Evolutionary conservation across 805 yeast species (phyloP), one percentile per base, ranked within the genome.

Genomic region (Saturnispora hagleri): DNA sequence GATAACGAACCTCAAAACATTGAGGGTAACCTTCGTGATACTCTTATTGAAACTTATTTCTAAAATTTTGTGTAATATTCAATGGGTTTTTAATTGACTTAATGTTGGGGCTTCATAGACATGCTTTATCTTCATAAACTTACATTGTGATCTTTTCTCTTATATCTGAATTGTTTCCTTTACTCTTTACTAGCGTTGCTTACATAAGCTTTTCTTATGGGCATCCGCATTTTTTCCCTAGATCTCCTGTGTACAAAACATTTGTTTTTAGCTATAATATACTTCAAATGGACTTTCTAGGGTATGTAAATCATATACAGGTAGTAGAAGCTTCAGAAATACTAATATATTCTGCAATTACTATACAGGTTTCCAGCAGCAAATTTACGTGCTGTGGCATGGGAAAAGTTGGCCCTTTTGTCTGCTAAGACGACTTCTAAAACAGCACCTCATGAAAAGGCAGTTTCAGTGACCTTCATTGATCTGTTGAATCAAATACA

Each of bases 1-100:
- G 96, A 88, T 64, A 91, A 89, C 56, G 87, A 85, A 67, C 96
- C 95, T 57, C 93, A 86, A 57, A 76, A 90, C 52, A 87, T 88
- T 57, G 77, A 89, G 51, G 86, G 89, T 61, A 80, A 85, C 73
- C 78, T 88, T 72, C 84, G 96, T 73, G 96, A 88, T 66, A 89
- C 96, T 53, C 80, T 88, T 69, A 89, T 88, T 66, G 96, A 88
- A 75, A 89, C 96, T 48, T 88, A 89, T 71, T 83, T 93, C 56
- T 88, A 73, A 31, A 31, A 49, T 38, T 38, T 18, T 38, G 38
- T 18, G 26, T 18, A 43, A n/a, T 24, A 35, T 31, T 42, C 42
- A 38, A 38, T 38, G 42, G 42, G 42, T 38, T 38, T 38, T 38
- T 38, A 38, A 38, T 38, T n/a, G 20, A 38, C 42, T 38, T 31